A percentile compares a stretch with the other conserved stretches of the same genome.
Evolutionary conservation across 1,139 yeast species (phyloP).

Genomic region (Kodamaea derodonti): DNA sequence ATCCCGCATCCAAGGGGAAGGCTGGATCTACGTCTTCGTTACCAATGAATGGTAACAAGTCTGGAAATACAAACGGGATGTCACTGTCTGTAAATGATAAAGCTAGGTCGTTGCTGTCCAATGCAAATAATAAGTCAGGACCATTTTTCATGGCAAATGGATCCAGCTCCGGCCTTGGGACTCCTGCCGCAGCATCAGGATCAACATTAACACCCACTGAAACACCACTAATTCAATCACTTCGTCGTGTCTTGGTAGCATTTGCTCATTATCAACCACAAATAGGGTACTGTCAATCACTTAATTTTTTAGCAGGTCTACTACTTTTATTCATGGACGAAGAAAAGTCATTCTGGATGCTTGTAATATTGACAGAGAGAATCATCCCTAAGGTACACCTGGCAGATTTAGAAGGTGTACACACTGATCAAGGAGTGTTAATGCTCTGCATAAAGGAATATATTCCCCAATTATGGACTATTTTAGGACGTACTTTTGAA

Average conservation of each 20-base stretch:
- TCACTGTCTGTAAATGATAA: background rate
- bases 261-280: conserved; percentile 85
- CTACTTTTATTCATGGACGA: conserved; percentile 79
- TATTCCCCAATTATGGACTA: conserved; percentile 75
- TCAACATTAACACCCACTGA: conserved; percentile 26
- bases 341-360: conserved; percentile 92
- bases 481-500: conserved; percentile 42
- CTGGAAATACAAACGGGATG: background rate
- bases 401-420: conserved; percentile 86
- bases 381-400: conserved; percentile 92
- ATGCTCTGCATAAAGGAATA: conserved; percentile 84
- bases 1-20: background rate
- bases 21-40: background rate
- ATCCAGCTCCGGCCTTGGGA: background rate
- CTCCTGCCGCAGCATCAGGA: background rate
- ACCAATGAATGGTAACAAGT: background rate
- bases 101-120: background rate
- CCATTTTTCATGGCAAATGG: background rate
- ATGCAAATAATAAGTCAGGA: background rate
- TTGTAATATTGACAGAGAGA: conserved; percentile 80
- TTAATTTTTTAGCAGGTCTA: conserved; percentile 87
- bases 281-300: conserved; percentile 92
- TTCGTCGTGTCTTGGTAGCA: conserved; percentile 77
- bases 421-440: conserved; percentile 90
- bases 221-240: conserved; percentile 61